These are phyloP conservation scores for Pseudocercospora eumusae DNA, from an alignment of 2,329 filamentous ascomycete genomes.

Conservation along the genomic window DNA sequence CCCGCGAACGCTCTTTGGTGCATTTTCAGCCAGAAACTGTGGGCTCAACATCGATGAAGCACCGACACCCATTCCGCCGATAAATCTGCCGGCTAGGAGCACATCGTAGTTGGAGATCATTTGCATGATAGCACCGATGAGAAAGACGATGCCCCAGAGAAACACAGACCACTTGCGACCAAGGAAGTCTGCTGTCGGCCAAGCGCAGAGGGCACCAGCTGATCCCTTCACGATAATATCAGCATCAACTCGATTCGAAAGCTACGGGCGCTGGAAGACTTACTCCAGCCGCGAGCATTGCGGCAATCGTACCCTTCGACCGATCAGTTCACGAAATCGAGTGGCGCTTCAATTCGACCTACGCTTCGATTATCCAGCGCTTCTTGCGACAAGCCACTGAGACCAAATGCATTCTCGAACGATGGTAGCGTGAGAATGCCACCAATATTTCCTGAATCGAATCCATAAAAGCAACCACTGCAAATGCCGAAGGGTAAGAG, in stretches of 20 bases:
- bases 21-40: constrained; percentile 27
- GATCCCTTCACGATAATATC: constrained; percentile 12
- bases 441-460: constrained; percentile 27
- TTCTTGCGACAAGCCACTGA: constrained; percentile 19
- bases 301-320: constrained; percentile 21
- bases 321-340: background rate
- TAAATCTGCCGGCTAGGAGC: constrained; percentile 24
- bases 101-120: constrained; percentile 26
- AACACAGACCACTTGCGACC: constrained; percentile 29
- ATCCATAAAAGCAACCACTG: constrained; percentile 27
- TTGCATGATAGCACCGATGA: constrained; percentile 24
- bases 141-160: constrained; percentile 24
- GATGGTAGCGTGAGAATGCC: constrained; percentile 26
- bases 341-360: background rate
- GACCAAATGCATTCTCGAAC: constrained; percentile 26
- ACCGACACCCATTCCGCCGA: constrained; percentile 28
- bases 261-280: background rate
- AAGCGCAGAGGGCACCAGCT: constrained; percentile 22
- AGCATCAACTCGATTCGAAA: background rate
- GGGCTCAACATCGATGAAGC: constrained; percentile 25
- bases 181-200: constrained; percentile 23
- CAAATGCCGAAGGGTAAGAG: no score
- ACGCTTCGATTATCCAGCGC: constrained; percentile 11
- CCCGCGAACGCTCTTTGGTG: constrained; percentile 25
- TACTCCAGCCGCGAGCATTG: constrained; percentile 26